phyloP scores from a whole-genome alignment of 805 yeast genomes.

The Candida sonorensis region DNA sequence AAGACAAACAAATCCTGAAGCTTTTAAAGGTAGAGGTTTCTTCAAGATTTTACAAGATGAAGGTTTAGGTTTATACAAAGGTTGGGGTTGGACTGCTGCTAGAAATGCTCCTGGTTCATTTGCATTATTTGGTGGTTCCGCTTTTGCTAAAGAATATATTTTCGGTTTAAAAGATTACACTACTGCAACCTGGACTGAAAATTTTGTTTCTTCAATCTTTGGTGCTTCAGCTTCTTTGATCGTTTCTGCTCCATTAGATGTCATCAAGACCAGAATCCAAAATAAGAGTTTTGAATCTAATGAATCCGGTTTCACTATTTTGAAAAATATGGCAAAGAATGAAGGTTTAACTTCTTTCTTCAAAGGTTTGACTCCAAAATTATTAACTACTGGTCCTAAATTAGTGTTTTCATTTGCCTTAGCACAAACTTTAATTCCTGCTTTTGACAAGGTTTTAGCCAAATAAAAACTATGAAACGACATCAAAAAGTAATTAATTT shows the following conservation, averaged over 20 bases:
- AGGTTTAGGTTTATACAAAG: constrained; percentile 90
- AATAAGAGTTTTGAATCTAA: constrained; percentile 94
- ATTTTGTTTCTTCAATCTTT: constrained; percentile 87
- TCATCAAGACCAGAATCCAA: constrained; percentile 97
- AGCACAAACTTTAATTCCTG: constrained; percentile 96
- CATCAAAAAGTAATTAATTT: no score
- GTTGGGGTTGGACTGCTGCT: constrained; percentile 99
- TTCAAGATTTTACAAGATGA: constrained; percentile 79
- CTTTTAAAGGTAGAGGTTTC: constrained; percentile 98
- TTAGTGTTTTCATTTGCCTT: constrained; percentile 96
- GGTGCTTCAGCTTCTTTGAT: constrained; percentile 97
- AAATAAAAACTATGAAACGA: constrained; percentile 24
- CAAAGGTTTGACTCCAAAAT: constrained; percentile 94
- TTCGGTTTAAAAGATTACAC: constrained; percentile 82
- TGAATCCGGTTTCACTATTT: constrained; percentile 85
- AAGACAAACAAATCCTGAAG: constrained; percentile 99
- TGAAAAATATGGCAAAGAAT: constrained; percentile 86
- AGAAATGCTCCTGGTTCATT: constrained; percentile 99
- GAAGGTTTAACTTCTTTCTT: constrained; percentile 90
- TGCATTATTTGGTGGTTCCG: constrained; percentile 96
- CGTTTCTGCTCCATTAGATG: constrained; percentile 96
- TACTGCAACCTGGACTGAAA: constrained; percentile 90
- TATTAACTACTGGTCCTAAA: constrained; percentile 97
- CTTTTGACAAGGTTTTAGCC: constrained; percentile 67
- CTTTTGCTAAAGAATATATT: constrained; percentile 96